phyloP scores from a whole-genome alignment of 2,329 filamentous ascomycete species.

The Trichoderma cornu-damae region DNA sequence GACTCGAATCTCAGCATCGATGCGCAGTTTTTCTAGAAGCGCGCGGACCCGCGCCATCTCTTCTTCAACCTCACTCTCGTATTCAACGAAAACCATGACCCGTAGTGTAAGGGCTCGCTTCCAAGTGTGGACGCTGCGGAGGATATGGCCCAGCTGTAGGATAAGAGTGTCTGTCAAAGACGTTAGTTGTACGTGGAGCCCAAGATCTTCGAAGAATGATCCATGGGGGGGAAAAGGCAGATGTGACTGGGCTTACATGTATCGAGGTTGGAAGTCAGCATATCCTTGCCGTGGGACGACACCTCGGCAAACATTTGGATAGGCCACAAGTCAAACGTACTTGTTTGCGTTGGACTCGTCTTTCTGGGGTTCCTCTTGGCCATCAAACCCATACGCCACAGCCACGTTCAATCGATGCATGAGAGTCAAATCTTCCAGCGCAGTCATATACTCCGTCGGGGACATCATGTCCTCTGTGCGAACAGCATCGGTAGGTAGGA shows the following conservation, averaged over 20 bases:
- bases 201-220: too few species aligned
- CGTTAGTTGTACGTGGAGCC: background rate
- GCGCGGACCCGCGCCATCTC: constrained; percentile 67
- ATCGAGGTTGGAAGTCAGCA: constrained; percentile 85
- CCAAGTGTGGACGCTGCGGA: constrained; percentile 77
- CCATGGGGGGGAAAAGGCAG: background rate
- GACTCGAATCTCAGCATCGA: constrained; percentile 72
- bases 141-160: constrained; percentile 76
- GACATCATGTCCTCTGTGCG: constrained; percentile 63
- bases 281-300: constrained; percentile 57
- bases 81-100: constrained; percentile 84
- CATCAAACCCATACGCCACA: constrained; percentile 73
- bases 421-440: constrained; percentile 75
- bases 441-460: constrained; percentile 70
- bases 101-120: constrained; percentile 66
- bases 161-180: constrained; percentile 60
- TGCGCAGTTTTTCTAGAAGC: constrained; percentile 73
- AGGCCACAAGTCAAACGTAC: constrained; percentile 83
- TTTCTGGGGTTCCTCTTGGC: constrained; percentile 64
- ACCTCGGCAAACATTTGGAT: constrained; percentile 91
- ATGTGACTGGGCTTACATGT: constrained; percentile 57
- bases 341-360: constrained; percentile 59
- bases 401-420: constrained; percentile 78
- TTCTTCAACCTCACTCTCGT: constrained; percentile 76
- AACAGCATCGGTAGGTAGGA: constrained; percentile 64